phyloP scores from a whole-genome alignment of 148 eudicot species.

The Rhododendron ovatum region DNA sequence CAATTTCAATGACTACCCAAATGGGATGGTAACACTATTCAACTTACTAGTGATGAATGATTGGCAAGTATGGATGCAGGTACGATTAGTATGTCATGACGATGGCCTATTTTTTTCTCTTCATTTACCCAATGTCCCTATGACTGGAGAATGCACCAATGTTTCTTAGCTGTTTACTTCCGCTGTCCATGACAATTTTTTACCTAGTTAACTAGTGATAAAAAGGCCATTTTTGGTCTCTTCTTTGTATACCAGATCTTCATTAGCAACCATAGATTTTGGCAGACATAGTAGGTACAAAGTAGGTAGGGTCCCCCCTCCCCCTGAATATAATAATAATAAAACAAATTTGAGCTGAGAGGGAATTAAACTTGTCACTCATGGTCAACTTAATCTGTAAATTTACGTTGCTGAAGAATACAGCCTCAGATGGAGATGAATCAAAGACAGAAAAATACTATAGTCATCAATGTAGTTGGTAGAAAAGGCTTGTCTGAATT shows the following conservation, averaged over 20 bases:
- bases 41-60: slow-evolving; percentile 87
- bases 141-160: not conserved
- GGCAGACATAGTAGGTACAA: not conserved
- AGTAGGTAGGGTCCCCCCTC: not conserved
- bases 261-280: not conserved
- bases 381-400: not conserved
- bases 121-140: not conserved
- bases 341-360: not conserved
- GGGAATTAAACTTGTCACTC: not conserved
- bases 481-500: not conserved
- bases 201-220: not conserved
- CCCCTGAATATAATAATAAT: too few species aligned
- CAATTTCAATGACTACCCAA: slow-evolving; percentile 97
- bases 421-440: not conserved
- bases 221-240: not conserved
- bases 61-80: slow-evolving; percentile 99
- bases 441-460: not conserved
- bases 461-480: not conserved
- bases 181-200: not conserved
- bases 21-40: slow-evolving; percentile 95
- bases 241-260: not conserved
- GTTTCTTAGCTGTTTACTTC: not conserved
- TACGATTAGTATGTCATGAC: slow-evolving; percentile 14
- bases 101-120: not conserved
- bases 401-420: not conserved